Base-by-base conservation (phyloP, 169 alveolate genomes). In the Babesia gibsoni region DNA sequence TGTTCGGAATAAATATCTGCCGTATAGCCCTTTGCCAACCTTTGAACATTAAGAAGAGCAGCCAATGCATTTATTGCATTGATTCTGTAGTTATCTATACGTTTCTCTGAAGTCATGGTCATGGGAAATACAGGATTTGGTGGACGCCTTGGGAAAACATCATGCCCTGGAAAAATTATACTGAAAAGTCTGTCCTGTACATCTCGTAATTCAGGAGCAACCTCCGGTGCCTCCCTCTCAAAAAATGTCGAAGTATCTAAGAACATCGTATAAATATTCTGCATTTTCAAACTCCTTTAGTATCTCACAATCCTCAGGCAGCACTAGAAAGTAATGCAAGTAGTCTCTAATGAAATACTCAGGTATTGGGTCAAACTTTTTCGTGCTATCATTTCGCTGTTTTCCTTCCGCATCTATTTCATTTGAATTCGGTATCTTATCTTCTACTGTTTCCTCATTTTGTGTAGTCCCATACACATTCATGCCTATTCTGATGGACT, bases 1-100 rank as follows among this genome's bases (percentile, higher is more conserved):
- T 73, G 84, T 41, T 73, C 84, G 30, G 59, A 22, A 43, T 63
- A 63, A 18, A 73, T 63, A 64, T 73, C 84, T 4, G 67, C 46
- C 0, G 69, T 14, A 42, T 49, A 64, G 4, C 5, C 20, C 30
- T 39, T 12, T 52, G 16, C 33, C 23, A 73, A 36, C n/a, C 53
- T 23, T 32, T 48, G 59, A 20, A 52, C 30, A 20, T 32, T 48
- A 14, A 59, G 61, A 42, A 73, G 73, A 10, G 84, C 84, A 33
- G 64, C 64, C 32, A 73, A 20, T 4, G 69, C 69, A 8, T 50
- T 45, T n/a, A 73, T 33, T 37, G 53, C 46, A 30, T 73, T 73
- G 25, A 73, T 68, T 35, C 84, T 25, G 61, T 63, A 53, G 27
- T 45, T 52, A 10, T 25, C 33, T 18, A 33, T 20, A 27, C 36